Evolutionary conservation across 148 eudicot species (phyloP), one percentile per base, ranked within the genome.

Genomic region (Rhododendron griersonianum): DNA sequence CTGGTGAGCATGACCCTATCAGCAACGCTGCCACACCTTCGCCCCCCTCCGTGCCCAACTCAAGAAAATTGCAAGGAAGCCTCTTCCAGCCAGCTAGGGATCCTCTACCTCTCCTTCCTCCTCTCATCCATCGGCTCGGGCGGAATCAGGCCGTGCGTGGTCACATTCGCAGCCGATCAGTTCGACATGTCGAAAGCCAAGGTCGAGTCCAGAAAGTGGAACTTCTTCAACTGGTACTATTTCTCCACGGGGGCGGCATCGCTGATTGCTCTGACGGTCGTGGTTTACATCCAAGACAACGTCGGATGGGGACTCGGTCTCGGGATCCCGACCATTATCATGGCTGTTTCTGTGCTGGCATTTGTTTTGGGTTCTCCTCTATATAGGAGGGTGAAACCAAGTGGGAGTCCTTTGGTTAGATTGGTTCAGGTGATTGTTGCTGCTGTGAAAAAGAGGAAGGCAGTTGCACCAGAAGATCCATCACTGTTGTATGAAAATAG

Each of bases 151-250:
- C 95, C 95, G 13, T 92, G 94, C 41, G 93, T 93, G 5, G 86
- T 92, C 21, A 91, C 94, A 11, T 93, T 93, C 73, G 95, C 95
- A 14, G 95, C 95, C 0, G 93, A 92, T 76, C 95, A 93, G 35
- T 83, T 93, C 19, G 94, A 93, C 90, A 92, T 91, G 94, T 81
- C 61, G 41, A 91, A 85, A 83, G 5, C 84, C 21, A 89, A 86
- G 78, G 86, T 83, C 21, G 90, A 88, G 19, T 11, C 89, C 4
- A 80, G 88, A 9, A 83, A 83, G 18, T 92, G 94, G 92, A 93
- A 92, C 53, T 93, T 92, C 88, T 93, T 91, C 88, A 93, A 91
- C 69, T 91, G 87, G 87, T 93, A 90, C 86, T 91, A 89, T 76
- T 93, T 93, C 82, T 83, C 87, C 81, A 90, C 92, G 89, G 91